Evolutionary conservation across 768 basidiomycete genomes (phyloP), one percentile per base, ranked within the genome.

Genomic region (Lyophyllum shimeji): DNA sequence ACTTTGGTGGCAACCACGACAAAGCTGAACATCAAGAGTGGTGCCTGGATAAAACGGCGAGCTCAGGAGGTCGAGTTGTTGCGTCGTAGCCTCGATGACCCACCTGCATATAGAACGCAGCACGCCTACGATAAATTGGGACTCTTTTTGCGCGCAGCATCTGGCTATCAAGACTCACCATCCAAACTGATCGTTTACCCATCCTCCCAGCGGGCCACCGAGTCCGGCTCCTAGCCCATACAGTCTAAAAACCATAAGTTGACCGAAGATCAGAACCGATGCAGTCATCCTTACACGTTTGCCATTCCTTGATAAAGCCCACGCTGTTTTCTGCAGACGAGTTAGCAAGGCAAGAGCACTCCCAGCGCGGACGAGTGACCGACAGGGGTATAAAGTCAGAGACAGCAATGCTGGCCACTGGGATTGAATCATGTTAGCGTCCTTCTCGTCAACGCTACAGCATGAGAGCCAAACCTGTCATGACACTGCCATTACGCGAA

Each of bases 281-380:
- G 17, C 40, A 20, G 34, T 56, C n/a, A 56, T 23, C 67, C 83
- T 62, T 76, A 93, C 91, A 94, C 83, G 67, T 94, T 94, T 31
- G 89, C 86, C 77, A 93, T 80, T 53, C 95, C 95, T 69, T 98
- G 96, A 66, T 94, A 96, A 8, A 96, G 71, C 1, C 93, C 95
- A 51, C 95, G 81, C 58, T 92, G 86, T 67, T 89, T 88, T 63
- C 91, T 93, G 64, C 34, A 31, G 50, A 50, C 37, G 39, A 18
- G 53, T 53, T 50, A 57, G 55, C 34, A 46, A 58, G 42, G 43
- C 5, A 18, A 24, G 27, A 56, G 20, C 37, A 54, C 43, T 15
- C 5, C 2, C 5, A 7, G 17, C 18, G 46, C 61, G 33, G 43
- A 27, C 34, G 24, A 17, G 47, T 45, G 46, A 76, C 87, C 76